A percentile compares a stretch with the other conserved stretches of the same genome.
These are phyloP conservation scores for Azolla pinnata DNA, from an alignment of 75 land plant genomes.

Conservation along the genomic window DNA sequence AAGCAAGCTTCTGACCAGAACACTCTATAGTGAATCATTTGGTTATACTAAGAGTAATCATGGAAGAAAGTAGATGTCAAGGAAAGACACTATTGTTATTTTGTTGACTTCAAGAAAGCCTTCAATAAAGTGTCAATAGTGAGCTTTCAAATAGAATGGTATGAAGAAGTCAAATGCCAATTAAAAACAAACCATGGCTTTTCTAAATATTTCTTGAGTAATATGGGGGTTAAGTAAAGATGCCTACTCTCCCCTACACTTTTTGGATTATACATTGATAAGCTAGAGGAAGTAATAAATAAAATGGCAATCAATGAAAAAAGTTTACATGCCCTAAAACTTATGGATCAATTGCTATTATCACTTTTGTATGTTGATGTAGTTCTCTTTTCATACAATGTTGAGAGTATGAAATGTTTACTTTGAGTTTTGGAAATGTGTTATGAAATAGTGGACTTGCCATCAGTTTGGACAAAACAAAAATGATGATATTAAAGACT, in stretches of 20 bases:
- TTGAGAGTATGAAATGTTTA: background rate
- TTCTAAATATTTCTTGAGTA: background rate
- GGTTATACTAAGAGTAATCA: background rate
- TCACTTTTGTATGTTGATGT: background rate
- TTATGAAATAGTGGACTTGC: background rate
- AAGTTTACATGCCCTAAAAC: constrained; percentile 1
- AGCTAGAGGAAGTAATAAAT: background rate
- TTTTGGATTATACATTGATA: background rate
- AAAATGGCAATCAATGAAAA: background rate
- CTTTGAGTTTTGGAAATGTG: background rate
- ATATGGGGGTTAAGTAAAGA: background rate
- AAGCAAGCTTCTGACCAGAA: background rate
- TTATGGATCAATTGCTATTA: no score
- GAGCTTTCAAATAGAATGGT: background rate
- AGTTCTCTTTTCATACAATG: background rate
- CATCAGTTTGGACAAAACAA: background rate
- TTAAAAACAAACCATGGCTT: background rate
- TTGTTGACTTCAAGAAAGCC: constrained; percentile 1
- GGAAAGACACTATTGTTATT: background rate
- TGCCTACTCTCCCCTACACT: constrained; percentile 1
- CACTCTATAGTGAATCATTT: background rate
- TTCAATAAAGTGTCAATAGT: background rate
- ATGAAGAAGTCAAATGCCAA: background rate
- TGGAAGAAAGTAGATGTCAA: background rate
- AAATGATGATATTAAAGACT: background rate